These are phyloP conservation scores for Colletotrichum spinosum DNA, from an alignment of 2,329 filamentous ascomycete species.

Conservation along the genomic window DNA sequence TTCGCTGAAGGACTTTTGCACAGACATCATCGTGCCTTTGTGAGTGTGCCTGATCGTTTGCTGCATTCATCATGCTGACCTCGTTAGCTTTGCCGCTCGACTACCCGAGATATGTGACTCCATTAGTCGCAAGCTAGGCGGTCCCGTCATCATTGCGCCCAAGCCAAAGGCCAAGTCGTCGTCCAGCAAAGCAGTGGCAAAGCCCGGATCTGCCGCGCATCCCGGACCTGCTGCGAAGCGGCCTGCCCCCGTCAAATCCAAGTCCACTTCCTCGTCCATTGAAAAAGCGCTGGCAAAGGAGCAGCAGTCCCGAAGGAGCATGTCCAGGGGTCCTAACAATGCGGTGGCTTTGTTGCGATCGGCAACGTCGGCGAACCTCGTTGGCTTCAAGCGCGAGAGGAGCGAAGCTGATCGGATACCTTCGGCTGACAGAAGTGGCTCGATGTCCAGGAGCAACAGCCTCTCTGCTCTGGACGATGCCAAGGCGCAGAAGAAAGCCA, in stretches of 20 bases:
- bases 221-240: conserved; percentile 66
- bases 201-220: conserved; percentile 45
- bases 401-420: conserved; percentile 63
- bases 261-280: conserved; percentile 59
- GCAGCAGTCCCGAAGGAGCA: conserved; percentile 63
- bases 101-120: conserved; percentile 77
- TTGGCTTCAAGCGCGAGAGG: conserved; percentile 74
- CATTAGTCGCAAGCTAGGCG: conserved; percentile 82
- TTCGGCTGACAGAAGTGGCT: conserved; percentile 53
- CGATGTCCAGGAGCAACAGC: conserved; percentile 56
- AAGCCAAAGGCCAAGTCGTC: conserved; percentile 63
- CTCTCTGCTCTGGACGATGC: conserved; percentile 63
- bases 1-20: conserved; percentile 79
- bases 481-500: conserved; percentile 73
- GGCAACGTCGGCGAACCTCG: conserved; percentile 70
- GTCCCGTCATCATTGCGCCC: conserved; percentile 70
- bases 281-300: conserved; percentile 73
- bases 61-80: conserved; percentile 47
- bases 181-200: conserved; percentile 49
- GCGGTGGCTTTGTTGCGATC: conserved; percentile 75
- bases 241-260: conserved; percentile 50
- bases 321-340: conserved; percentile 67
- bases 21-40: conserved; percentile 86
- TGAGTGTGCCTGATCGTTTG: conserved; percentile 52
- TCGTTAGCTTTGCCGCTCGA: conserved; percentile 75